These are phyloP conservation scores for Vachellia collinsii DNA, from an alignment of 306 rosid species.

Conservation along the genomic window DNA sequence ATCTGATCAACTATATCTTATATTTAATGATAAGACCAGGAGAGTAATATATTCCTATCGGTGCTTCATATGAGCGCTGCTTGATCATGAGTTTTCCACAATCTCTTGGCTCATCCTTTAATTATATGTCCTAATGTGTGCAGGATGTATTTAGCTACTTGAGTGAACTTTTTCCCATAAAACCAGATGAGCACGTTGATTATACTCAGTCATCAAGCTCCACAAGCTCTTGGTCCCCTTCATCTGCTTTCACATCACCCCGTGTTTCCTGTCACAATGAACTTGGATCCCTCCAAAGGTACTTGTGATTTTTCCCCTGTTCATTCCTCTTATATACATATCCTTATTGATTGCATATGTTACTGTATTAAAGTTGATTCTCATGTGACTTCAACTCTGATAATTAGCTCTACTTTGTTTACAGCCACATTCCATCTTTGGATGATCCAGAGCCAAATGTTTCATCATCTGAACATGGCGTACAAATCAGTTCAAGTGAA, in stretches of 20 bases:
- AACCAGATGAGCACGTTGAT: slow-evolving; percentile 70
- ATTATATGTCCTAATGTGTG: slow-evolving; percentile 30
- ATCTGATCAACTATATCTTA: no score
- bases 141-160: slow-evolving; percentile 91
- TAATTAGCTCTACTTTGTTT: slow-evolving; percentile 19
- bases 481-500: slow-evolving; percentile 44
- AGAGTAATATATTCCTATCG: no score
- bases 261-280: slow-evolving; percentile 76
- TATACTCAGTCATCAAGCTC: slow-evolving; percentile 73
- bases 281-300: no score
- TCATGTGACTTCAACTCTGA: slow-evolving; percentile 3
- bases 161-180: slow-evolving; percentile 81
- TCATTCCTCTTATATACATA: neutral
- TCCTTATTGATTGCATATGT: no score
- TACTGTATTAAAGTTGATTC: neutral
- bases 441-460: slow-evolving; percentile 53
- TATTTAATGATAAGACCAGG: no score
- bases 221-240: slow-evolving; percentile 68
- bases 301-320: slow-evolving; percentile 15
- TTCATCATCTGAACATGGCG: slow-evolving; percentile 54
- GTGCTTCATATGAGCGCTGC: no score
- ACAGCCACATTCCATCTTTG: slow-evolving; percentile 51
- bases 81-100: no score
- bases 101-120: slow-evolving; percentile 4
- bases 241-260: slow-evolving; percentile 90